Base-by-base conservation (phyloP, 2,329 filamentous ascomycete genomes). In the Domatiomyces catenatus region DNA sequence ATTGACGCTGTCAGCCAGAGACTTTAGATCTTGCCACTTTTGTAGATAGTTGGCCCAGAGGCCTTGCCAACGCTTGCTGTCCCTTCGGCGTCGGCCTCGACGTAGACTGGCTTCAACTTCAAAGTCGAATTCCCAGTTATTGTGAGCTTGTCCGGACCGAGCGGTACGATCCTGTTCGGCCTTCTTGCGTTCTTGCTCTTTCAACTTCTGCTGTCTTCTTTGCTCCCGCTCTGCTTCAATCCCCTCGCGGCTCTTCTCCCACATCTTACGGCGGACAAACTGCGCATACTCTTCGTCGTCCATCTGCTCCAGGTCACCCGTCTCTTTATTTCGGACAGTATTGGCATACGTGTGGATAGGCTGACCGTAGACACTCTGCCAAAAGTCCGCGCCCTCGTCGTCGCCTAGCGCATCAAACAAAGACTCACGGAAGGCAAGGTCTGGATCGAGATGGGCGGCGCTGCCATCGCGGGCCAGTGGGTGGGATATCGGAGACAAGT, bases 381-480 rank as follows among this genome's bases (percentile, higher is more conserved):
- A 98, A 70, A 92, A 98, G 6, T 81, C 78, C 1, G 92, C 92
- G 46, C 90, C 92, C 68, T 98, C 92, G 63, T 96, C 90, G 66
- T 98, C 92, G 39, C 88, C 90, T 67, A 98, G 83, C 28, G 92
- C 92, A 66, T 98, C 92, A 69, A 96, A 96, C 4, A 98, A 80
- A 0, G 88, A 94, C 66, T 94, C 86, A 26, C 86, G 82, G 65
- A 98, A 98, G 0, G 90, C 87, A 0, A 76, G 72, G 42, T 87
- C 81, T 0, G 86, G 75, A 58, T 84, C 78, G 15, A 85, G 70
- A 0, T 56, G 32, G 32, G 15, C 12, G 32, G 15, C 10, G 32
- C 48, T 42, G 19, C 42, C 44, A 8, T 50, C 19, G 20, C 43
- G 48, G 24, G 43, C 6, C 43, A 48, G 52, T 22, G 46, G 39